These are phyloP conservation scores for Coniosporium apollinis DNA, from an alignment of 495 filamentous ascomycete species.

Conservation along the genomic window DNA sequence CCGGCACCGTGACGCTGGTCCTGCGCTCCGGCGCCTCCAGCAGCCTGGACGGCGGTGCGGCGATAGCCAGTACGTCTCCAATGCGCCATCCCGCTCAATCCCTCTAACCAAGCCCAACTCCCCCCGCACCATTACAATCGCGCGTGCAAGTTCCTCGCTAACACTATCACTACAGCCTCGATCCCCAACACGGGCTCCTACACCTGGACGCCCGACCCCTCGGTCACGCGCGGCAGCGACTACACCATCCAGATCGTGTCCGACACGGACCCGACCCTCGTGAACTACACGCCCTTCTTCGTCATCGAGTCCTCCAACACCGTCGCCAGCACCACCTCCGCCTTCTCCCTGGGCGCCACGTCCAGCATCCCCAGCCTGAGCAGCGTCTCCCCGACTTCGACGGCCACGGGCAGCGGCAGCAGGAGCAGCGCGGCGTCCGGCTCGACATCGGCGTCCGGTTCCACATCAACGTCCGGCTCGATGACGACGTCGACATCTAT, in stretches of 20 bases:
- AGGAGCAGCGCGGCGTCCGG: not conserved
- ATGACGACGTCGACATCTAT: not conserved
- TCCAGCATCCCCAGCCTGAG: conserved; percentile 8
- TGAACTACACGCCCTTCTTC: conserved; percentile 46
- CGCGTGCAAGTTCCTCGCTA: no score
- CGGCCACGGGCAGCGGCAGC: not conserved
- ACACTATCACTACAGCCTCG: conserved; percentile 29
- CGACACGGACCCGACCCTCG: conserved; percentile 25
- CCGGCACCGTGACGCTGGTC: conserved; percentile 35
- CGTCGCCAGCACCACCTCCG: conserved; percentile 17
- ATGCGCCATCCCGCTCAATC: not conserved
- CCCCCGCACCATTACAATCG: no score
- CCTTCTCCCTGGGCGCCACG: conserved; percentile 21
- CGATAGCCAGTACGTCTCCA: conserved; percentile 35
- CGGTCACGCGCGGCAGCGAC: conserved; percentile 28
- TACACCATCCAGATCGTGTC: conserved; percentile 44
- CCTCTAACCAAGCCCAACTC: no score
- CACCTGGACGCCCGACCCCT: conserved; percentile 34
- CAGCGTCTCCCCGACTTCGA: conserved; percentile 1
- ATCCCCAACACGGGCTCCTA: conserved; percentile 41
- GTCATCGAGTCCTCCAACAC: conserved; percentile 33
- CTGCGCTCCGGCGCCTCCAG: conserved; percentile 34
- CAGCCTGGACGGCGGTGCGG: conserved; percentile 27
- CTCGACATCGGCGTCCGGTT: not conserved
- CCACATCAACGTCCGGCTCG: not conserved